phyloP scores from a whole-genome alignment of 257 asterid genomes.

The Penstemon newberryi region DNA sequence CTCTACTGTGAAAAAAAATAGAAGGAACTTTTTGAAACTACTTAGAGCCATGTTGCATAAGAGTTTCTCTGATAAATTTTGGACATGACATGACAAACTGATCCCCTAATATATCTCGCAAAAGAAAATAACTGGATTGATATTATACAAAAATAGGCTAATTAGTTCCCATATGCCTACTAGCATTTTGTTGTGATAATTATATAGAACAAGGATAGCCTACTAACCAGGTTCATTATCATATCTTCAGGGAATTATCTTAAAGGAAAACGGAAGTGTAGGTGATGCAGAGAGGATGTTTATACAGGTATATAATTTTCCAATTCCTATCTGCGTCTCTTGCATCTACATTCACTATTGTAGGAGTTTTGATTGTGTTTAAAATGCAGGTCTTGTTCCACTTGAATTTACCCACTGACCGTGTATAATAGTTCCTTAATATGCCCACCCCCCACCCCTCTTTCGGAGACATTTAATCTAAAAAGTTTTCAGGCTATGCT shows the following conservation, averaged over 20 bases:
- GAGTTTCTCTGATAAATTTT: not conserved
- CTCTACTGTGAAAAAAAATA: not conserved
- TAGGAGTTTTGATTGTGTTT: too few relatives aligned
- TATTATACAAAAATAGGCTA: not conserved
- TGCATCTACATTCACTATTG: too few relatives aligned
- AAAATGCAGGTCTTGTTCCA: too few relatives aligned
- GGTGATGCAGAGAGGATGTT: constrained; percentile 99
- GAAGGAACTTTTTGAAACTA: not conserved
- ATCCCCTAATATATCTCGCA: not conserved
- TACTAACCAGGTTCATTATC: constrained; percentile 11
- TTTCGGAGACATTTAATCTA: not conserved
- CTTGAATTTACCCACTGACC: not conserved
- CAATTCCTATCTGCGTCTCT: not conserved
- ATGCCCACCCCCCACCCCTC: too few relatives aligned
- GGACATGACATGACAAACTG: too few relatives aligned
- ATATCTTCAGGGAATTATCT: constrained; percentile 73
- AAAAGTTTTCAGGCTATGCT: not conserved
- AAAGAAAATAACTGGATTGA: not conserved
- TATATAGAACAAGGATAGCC: not conserved
- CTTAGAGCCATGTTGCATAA: not conserved
- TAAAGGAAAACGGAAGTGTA: constrained; percentile 74
- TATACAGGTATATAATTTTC: constrained; percentile 57
- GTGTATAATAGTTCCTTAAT: too few relatives aligned
- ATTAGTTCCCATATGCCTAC: not conserved
- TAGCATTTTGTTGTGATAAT: not conserved